Evolutionary conservation across 306 rosid species (phyloP).

Genomic region (Trifolium repens): DNA sequence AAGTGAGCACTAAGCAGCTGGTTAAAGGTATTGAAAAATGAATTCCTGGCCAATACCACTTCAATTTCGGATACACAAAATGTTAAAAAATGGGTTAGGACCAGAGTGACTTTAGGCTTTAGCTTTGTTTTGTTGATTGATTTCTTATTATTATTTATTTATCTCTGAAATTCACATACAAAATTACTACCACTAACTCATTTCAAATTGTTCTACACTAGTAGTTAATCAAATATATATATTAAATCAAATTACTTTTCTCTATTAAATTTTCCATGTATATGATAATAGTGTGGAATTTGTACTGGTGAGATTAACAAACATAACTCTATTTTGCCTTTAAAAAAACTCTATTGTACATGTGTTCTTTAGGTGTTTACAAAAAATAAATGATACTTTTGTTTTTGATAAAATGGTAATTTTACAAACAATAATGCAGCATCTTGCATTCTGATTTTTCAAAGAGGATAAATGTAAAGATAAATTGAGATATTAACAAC

Average conservation of each 20-base stretch:
- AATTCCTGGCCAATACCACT: slow-evolving; percentile 26
- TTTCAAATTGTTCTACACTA: slow-evolving; percentile 25
- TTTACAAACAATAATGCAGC: background rate
- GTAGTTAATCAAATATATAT: background rate
- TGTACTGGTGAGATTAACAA: slow-evolving; percentile 7
- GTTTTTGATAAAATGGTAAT: background rate
- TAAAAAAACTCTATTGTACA: background rate
- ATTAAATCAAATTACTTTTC: background rate
- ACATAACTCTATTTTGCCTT: background rate
- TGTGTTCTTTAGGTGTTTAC: slow-evolving; percentile 1
- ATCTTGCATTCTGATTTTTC: background rate
- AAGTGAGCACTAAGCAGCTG: slow-evolving; percentile 12
- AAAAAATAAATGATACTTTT: background rate
- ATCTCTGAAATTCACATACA: slow-evolving; percentile 5
- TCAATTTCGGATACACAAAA: slow-evolving; percentile 26
- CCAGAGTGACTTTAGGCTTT: background rate
- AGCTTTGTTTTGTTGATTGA: slow-evolving; percentile 4
- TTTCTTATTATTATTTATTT: background rate
- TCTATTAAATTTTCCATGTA: background rate
- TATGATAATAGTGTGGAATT: background rate
- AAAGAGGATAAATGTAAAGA: background rate
- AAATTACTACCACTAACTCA: background rate
- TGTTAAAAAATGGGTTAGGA: slow-evolving; percentile 2
- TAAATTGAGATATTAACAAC: background rate
- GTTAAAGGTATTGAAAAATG: slow-evolving; percentile 29